Evolutionary conservation across 1,284 basidiomycete species (phyloP).

Genomic region (Tilletia setariae): DNA sequence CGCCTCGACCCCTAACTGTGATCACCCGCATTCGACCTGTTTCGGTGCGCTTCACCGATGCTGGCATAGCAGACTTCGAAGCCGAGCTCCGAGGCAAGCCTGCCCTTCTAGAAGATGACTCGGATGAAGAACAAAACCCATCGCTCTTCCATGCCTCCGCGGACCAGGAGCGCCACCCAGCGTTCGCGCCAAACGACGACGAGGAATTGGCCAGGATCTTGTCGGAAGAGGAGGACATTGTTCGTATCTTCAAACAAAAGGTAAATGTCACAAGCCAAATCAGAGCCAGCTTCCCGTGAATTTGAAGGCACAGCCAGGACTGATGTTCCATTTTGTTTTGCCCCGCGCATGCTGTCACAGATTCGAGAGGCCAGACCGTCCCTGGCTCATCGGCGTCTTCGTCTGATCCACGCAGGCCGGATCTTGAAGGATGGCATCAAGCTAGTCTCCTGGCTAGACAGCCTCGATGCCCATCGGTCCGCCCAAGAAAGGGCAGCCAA

Average conservation of each 20-base stretch:
- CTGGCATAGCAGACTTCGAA: conserved; percentile 1
- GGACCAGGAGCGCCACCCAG: background rate
- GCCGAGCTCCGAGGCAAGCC: conserved; percentile 5
- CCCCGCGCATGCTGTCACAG: no score
- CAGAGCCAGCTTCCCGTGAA: background rate
- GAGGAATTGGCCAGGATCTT: background rate
- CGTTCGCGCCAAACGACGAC: background rate
- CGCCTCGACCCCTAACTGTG: background rate
- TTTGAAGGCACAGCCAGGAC: background rate
- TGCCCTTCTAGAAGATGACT: background rate
- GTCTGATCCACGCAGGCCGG: conserved; percentile 18
- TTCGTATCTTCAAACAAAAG: conserved; percentile 14
- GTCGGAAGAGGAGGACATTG: conserved; percentile 9
- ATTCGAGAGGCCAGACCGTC: conserved; percentile 5
- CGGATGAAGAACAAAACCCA: background rate
- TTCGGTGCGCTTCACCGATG: conserved; percentile 18
- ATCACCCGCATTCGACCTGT: conserved; percentile 9
- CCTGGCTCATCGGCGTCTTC: conserved; percentile 8
- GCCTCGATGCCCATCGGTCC: conserved; percentile 10
- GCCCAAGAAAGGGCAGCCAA: conserved; percentile 12
- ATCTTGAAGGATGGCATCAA: conserved; percentile 18
- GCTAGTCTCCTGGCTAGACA: conserved; percentile 19
- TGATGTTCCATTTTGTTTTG: background rate
- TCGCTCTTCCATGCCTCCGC: background rate
- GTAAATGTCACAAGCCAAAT: background rate